Conservation (phyloP, 805 yeast genomes). For the Torulaspora quercuum region DNA sequence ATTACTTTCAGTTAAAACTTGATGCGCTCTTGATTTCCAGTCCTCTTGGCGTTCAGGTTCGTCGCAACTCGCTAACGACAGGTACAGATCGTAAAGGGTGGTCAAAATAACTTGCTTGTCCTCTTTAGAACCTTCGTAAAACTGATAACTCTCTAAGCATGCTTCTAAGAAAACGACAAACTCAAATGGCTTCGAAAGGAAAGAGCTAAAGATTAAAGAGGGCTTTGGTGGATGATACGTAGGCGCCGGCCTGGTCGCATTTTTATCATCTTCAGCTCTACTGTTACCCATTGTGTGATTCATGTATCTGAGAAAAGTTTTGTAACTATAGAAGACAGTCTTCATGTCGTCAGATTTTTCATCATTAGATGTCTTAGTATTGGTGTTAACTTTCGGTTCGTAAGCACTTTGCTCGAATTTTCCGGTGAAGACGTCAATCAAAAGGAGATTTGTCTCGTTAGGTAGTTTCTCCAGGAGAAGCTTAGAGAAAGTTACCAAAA, state of each 20-base stretch:
- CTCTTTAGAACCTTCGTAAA: constrained; percentile 60
- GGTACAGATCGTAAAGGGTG: constrained; percentile 78
- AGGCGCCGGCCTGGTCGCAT: constrained; percentile 37
- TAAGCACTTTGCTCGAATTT: constrained; percentile 51
- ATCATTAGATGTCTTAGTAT: constrained; percentile 7
- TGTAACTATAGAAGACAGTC: constrained; percentile 49
- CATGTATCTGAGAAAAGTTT: constrained; percentile 56
- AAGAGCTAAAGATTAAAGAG: constrained; percentile 77
- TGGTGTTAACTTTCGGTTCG: constrained; percentile 6
- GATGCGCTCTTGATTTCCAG: constrained; percentile 68
- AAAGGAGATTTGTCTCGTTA: constrained; percentile 71
- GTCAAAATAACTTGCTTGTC: constrained; percentile 73
- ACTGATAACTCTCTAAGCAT: constrained; percentile 72
- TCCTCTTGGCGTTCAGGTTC: constrained; percentile 37
- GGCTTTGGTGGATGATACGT: constrained; percentile 93
- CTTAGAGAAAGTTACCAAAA: constrained; percentile 65
- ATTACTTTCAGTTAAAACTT: constrained; percentile 47
- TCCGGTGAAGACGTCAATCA: constrained; percentile 88
- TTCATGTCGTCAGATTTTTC: constrained; percentile 17
- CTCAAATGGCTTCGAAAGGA: constrained; percentile 79
- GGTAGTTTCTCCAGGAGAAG: constrained; percentile 64
- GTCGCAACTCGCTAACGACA: constrained; percentile 50
- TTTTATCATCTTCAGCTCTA: constrained; percentile 13
- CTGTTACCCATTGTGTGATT: constrained; percentile 30
- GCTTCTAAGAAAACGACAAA: constrained; percentile 93